Conservation (phyloP, 1,284 basidiomycete species). For the Trametes hirsuta region DNA sequence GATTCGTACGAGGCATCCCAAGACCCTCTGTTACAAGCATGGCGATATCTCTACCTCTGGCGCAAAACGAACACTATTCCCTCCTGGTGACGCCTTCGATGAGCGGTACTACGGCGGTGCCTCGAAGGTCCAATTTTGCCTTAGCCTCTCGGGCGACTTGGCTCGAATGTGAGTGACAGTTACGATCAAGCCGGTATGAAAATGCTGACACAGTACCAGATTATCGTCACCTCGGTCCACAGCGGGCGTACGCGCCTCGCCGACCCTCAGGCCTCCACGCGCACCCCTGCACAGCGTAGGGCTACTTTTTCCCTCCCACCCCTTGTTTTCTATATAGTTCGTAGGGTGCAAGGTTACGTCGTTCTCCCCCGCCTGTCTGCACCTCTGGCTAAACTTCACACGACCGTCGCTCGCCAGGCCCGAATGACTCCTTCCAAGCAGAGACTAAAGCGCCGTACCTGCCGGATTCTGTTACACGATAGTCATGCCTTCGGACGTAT, state of each 20-base stretch:
- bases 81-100: not conserved
- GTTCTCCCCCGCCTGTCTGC: not conserved
- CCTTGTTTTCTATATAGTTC: not conserved
- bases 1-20: too few relatives aligned
- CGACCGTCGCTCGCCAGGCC: constrained; percentile 10
- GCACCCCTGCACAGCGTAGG: not conserved
- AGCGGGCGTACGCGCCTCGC: not conserved
- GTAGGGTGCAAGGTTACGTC: not conserved
- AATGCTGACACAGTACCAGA: not conserved
- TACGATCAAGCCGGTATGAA: not conserved
- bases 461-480: not conserved
- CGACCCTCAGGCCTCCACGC: not conserved
- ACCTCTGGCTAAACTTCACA: not conserved
- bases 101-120: too few relatives aligned
- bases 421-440: not conserved
- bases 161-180: not conserved
- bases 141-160: not conserved
- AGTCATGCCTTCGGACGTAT: not conserved
- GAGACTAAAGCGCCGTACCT: not conserved
- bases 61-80: too few relatives aligned
- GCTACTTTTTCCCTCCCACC: not conserved
- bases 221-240: not conserved
- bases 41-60: too few relatives aligned
- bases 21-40: too few relatives aligned
- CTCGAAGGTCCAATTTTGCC: too few relatives aligned